A percentile compares a stretch with the other conserved stretches of the same genome.
phyloP scores from a whole-genome alignment of 2,329 filamentous ascomycete species.

The Cladorrhinum sp. region DNA sequence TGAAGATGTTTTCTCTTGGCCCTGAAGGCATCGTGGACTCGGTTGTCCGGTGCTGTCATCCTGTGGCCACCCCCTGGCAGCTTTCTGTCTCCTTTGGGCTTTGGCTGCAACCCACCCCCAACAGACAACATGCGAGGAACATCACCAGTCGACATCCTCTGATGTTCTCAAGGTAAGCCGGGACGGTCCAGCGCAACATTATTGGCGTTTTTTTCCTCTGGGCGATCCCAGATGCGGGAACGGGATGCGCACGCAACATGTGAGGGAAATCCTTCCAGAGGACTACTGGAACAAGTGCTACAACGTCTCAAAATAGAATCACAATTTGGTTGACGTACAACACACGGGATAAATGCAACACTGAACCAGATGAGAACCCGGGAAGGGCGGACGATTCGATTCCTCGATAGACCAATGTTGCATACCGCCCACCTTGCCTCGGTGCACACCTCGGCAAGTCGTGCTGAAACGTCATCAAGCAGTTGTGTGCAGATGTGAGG shows the following conservation, averaged over 20 bases:
- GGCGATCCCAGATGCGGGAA: not conserved
- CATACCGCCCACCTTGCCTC: not conserved
- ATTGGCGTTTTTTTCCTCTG: not conserved
- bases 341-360: not conserved
- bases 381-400: not conserved
- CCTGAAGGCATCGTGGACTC: too few species aligned
- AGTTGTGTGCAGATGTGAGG: not conserved
- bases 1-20: not conserved
- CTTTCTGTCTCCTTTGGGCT: not conserved
- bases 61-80: not conserved
- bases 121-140: not conserved
- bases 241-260: not conserved
- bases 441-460: not conserved
- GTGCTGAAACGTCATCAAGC: not conserved
- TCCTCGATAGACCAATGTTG: not conserved
- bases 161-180: not conserved
- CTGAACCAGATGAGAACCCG: not conserved
- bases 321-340: not conserved
- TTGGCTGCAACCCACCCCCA: not conserved
- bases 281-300: not conserved
- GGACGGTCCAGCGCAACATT: constrained; percentile 2
- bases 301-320: constrained; percentile 4
- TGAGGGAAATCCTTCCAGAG: constrained; percentile 1
- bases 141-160: not conserved
- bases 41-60: not conserved